phyloP scores from a whole-genome alignment of 1,284 basidiomycete genomes.

The Cryptococcus floricola region DNA sequence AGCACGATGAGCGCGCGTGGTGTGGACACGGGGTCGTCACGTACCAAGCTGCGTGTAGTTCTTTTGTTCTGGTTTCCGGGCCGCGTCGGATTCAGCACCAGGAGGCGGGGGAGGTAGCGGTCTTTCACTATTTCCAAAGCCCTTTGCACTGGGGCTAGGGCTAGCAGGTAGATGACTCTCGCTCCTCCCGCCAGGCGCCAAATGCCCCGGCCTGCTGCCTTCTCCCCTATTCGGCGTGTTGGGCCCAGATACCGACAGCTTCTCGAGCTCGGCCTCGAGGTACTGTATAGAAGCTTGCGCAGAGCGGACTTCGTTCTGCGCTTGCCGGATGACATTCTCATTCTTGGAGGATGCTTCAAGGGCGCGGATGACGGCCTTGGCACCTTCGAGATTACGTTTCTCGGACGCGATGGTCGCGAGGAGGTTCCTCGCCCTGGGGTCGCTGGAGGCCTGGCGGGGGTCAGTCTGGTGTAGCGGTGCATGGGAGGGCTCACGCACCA shows the following conservation, averaged over 20 bases:
- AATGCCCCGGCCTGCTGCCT: background rate
- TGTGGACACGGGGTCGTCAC: slow-evolving; percentile 3
- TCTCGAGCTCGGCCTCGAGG: slow-evolving; percentile 46
- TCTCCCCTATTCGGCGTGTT: background rate
- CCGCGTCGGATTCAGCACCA: slow-evolving; percentile 14
- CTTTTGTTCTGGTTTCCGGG: slow-evolving; percentile 26
- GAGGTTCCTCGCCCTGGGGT: slow-evolving; percentile 43
- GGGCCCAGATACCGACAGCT: slow-evolving; percentile 33
- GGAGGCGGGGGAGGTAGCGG: slow-evolving; percentile 37
- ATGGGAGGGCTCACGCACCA: background rate
- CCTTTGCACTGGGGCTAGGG: slow-evolving; percentile 24
- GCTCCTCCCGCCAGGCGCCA: slow-evolving; percentile 2
- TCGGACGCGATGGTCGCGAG: slow-evolving; percentile 45
- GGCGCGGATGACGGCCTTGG: slow-evolving; percentile 48
- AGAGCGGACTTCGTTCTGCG: slow-evolving; percentile 48
- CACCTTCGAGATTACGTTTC: slow-evolving; percentile 47
- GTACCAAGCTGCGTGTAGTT: slow-evolving; percentile 46
- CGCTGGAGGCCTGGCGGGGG: slow-evolving; percentile 5
- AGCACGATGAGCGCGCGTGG: background rate
- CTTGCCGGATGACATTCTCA: slow-evolving; percentile 49
- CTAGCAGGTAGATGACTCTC: too few species aligned
- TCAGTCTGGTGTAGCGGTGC: background rate
- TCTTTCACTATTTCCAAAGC: slow-evolving; percentile 27
- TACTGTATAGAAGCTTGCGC: slow-evolving; percentile 48
- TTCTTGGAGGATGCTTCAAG: slow-evolving; percentile 48